Evolutionary conservation across 257 asterid genomes (phyloP), one percentile per base, ranked within the genome.

Genomic region (Verbascum thapsus): DNA sequence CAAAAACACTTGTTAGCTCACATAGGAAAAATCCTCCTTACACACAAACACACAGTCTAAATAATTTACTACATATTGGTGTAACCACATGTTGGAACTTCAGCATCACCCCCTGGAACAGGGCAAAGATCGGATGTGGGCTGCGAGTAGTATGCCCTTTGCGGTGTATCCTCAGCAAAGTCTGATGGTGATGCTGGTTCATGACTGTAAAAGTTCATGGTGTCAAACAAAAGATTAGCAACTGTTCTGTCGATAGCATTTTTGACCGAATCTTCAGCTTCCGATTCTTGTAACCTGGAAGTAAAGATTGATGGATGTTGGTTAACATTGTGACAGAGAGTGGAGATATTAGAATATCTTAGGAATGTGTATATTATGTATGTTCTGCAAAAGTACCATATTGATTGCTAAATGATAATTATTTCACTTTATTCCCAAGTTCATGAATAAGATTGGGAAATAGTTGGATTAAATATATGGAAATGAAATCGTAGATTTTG

Each of bases 161-260:
- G 43, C 20, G 64, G 11, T 3, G 17, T 20, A 23, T 66, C 66
- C 42, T 30, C 63, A 13, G 67, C 37, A 3, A 54, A 48, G 57
- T 65, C 51, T 62, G 75, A 37, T 19, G 65, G 6, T 35, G 78
- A 55, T n/a, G 63, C 67, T 69, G 67, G 39, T 22, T 40, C 26
- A 8, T 57, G 12, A 58, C 42, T 50, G 75, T 65, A 16, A 20
- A 40, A 64, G 4, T 63, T 34, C 62, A 48, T 60, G 12, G 73
- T 63, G 19, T 69, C 64, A 73, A 80, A 80, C 71, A 80, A 20
- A 52, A 80, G 74, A 38, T 72, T 71, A 16, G 86, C 86, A 17
- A 80, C 72, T n/a, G 86, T 77, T 71, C 83, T 68, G 63, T 80
- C 86, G 7, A 80, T 72, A 16, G 66, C 74, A 20, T 80, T 80